Conservation (phyloP, 805 yeast genomes). For the Hanseniaspora valbyensis region DNA sequence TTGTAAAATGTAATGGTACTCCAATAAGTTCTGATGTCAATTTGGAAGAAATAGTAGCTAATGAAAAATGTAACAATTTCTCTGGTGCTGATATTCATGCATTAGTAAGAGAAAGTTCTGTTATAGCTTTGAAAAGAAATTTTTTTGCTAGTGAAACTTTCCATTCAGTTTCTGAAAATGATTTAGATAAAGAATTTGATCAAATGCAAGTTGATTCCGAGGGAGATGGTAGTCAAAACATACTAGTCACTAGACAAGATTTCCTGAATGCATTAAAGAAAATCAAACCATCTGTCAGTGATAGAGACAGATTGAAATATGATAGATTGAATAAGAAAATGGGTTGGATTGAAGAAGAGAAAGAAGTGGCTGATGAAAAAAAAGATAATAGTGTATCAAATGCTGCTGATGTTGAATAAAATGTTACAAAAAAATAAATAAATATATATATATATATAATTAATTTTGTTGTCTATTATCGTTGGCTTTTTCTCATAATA, state of each 20-base stretch:
- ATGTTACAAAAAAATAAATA: not conserved
- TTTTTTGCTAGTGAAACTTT: constrained; percentile 44
- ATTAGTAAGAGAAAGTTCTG: constrained; percentile 87
- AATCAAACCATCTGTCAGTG: constrained; percentile 86
- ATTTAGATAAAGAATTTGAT: constrained; percentile 33
- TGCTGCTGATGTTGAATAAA: not conserved
- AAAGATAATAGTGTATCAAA: not conserved
- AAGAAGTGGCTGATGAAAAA: constrained; percentile 23
- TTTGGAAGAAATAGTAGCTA: constrained; percentile 50
- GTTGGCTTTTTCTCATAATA: constrained; percentile 38
- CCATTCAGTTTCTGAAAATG: constrained; percentile 37
- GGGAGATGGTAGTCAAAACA: constrained; percentile 29
- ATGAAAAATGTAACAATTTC: constrained; percentile 74
- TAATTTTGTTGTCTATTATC: constrained; percentile 16
- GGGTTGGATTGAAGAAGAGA: constrained; percentile 49
- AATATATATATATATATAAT: not conserved
- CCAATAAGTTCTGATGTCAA: constrained; percentile 61
- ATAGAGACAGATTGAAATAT: constrained; percentile 66
- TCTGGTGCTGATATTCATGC: constrained; percentile 96
- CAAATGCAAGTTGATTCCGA: constrained; percentile 27
- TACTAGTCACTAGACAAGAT: constrained; percentile 53
- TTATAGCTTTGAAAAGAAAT: constrained; percentile 65
- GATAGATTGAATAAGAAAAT: constrained; percentile 60
- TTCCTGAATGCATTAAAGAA: constrained; percentile 59
- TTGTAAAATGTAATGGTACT: constrained; percentile 58